phyloP scores from a whole-genome alignment of 2,329 filamentous ascomycete species.

The Epichloe gansuensis region DNA sequence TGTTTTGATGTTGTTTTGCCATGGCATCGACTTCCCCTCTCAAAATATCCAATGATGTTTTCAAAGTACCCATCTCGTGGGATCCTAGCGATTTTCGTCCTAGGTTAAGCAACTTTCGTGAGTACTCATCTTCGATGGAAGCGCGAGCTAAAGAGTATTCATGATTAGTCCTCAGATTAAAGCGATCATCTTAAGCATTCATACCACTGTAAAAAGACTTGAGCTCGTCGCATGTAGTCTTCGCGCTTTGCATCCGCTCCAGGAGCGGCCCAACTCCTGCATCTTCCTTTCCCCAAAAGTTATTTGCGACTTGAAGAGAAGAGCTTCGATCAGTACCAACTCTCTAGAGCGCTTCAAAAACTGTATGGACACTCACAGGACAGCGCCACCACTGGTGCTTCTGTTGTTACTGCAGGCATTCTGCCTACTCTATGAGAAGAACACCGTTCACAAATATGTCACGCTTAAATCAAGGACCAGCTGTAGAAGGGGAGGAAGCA shows the following conservation, averaged over 20 bases:
- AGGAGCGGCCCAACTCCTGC: slow-evolving; percentile 85
- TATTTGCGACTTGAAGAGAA: slow-evolving; percentile 67
- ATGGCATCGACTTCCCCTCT: slow-evolving; percentile 84
- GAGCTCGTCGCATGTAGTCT: slow-evolving; percentile 87
- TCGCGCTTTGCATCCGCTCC: slow-evolving; percentile 87
- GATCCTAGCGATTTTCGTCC: slow-evolving; percentile 83
- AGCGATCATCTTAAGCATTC: slow-evolving; percentile 11
- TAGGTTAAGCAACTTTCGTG: slow-evolving; percentile 74
- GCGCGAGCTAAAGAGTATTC: slow-evolving; percentile 51
- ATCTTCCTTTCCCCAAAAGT: slow-evolving; percentile 99
- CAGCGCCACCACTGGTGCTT: slow-evolving; percentile 51
- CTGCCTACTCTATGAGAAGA: slow-evolving; percentile 12
- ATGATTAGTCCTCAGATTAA: not conserved
- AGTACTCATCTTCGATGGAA: slow-evolving; percentile 92
- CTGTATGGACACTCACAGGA: slow-evolving; percentile 39
- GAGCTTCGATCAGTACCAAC: not conserved
- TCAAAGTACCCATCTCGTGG: slow-evolving; percentile 71
- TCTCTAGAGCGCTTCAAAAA: not conserved
- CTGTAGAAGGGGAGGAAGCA: not conserved
- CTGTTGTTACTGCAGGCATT: slow-evolving; percentile 50
- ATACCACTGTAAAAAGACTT: slow-evolving; percentile 78
- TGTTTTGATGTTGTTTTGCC: slow-evolving; percentile 82
- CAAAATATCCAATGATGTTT: slow-evolving; percentile 73
- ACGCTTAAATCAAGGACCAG: not conserved
- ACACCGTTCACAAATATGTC: not conserved